Evolutionary conservation across 108 stramenopile species (phyloP), one percentile per base, ranked within the genome.

Genomic region (Nannochloropsis gaditana): DNA sequence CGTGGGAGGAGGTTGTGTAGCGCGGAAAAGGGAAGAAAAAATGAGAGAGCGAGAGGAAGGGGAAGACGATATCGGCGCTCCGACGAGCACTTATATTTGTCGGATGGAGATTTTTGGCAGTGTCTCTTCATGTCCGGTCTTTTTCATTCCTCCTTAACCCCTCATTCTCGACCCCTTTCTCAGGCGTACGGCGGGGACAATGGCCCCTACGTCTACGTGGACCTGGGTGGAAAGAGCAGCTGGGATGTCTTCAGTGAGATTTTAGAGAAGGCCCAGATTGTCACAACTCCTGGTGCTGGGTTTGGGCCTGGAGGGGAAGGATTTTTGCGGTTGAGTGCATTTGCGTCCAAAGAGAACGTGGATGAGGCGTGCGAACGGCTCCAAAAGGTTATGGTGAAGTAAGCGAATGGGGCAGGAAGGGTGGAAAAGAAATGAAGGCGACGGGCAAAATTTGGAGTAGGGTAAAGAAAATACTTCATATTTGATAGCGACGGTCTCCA

Each of bases 231-330:
- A 41, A 90, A 93, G 89, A 87, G 88, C 73, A 93, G 93, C 80
- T 98, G 97, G 97, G 96, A 96, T 85, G 92, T 94, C 41, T 98
- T 98, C 90, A 91, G 87, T 43, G 94, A 93, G 84, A 96, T 98
- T 88, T 90, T 98, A 84, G 96, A 96, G 89, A 96, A 96, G 93
- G 91, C 95, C 21, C 87, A 87, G 91, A 96, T 98, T 83, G 97
- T 98, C 19, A 98, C 97, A 2, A 97, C 97, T 87, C 97, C 97
- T 10, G 96, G 97, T 84, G 97, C 97, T 45, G 97, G 97, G 42
- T 98, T 98, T 86, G 97, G 97, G 45, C 97, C 97, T 44, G 97
- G 97, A 79, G 97, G 97, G 42, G 97, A 98, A 87, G 96, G 97
- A 43, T 98, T 94, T 92, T 89, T 98, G 84, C 95, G 97, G 82